These are phyloP conservation scores for Collybia nuda DNA, from an alignment of 768 basidiomycete species.

Conservation along the genomic window DNA sequence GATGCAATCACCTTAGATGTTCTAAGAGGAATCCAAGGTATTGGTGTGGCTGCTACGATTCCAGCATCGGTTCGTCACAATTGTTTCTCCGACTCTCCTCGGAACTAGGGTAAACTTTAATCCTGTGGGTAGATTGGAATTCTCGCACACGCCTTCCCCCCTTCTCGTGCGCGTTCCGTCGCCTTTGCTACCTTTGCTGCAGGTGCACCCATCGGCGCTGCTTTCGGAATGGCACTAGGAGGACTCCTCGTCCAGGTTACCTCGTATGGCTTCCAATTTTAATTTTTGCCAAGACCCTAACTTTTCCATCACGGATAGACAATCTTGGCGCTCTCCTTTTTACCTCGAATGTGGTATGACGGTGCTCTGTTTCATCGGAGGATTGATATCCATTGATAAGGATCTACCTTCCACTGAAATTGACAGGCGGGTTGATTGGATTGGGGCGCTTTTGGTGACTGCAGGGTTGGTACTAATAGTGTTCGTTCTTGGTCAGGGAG, in stretches of 20 bases:
- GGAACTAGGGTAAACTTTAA: slow-evolving; percentile 1
- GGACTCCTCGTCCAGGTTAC: slow-evolving; percentile 67
- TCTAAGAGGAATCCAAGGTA: slow-evolving; percentile 75
- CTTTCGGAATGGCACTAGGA: slow-evolving; percentile 67
- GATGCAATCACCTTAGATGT: slow-evolving; percentile 64
- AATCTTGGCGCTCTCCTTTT: slow-evolving; percentile 66
- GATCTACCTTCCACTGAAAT: slow-evolving; percentile 46
- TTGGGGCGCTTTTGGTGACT: slow-evolving; percentile 66
- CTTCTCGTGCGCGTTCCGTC: slow-evolving; percentile 57
- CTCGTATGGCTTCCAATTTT: slow-evolving; percentile 23
- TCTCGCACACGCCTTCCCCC: slow-evolving; percentile 77
- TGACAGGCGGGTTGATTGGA: slow-evolving; percentile 65
- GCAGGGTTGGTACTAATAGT: slow-evolving; percentile 63
- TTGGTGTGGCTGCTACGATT: slow-evolving; percentile 76
- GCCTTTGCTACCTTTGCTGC: slow-evolving; percentile 86
- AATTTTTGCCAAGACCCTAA: background rate
- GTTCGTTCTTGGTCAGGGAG: slow-evolving; percentile 67
- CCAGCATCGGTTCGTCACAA: slow-evolving; percentile 61
- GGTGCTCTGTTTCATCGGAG: slow-evolving; percentile 49
- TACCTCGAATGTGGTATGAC: slow-evolving; percentile 62
- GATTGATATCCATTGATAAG: slow-evolving; percentile 56
- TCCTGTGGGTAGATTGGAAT: slow-evolving; percentile 61
- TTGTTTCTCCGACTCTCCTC: slow-evolving; percentile 4
- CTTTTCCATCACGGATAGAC: slow-evolving; percentile 18
- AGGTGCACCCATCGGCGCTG: slow-evolving; percentile 81